Base-by-base conservation (phyloP, 2,329 filamentous ascomycete genomes). In the Uncinocarpus reesii region DNA sequence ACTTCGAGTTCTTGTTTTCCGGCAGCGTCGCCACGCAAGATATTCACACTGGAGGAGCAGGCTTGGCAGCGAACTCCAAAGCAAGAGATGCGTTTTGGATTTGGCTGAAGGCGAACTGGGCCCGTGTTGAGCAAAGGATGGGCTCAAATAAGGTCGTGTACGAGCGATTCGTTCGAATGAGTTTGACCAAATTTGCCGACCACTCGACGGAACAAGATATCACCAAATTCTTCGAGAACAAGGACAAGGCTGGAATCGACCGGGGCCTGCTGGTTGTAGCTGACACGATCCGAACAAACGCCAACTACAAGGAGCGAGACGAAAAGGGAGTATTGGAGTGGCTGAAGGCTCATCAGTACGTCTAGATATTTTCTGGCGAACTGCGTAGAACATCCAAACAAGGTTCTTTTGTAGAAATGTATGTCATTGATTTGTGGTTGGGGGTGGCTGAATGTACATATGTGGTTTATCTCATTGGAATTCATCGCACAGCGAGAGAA, bases 171-270 rank as follows among this genome's bases (percentile, higher is more conserved):
- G 71, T 98, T 58, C 81, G 85, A 57, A 73, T 84, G 56, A 81
- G 81, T 37, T 71, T 98, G 56, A 79, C 79, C 59, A 84, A 85
- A 62, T 96, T 93, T 63, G 79, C 85, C 2, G 81, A 87, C 57
- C 69, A 73, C 11, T 75, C 77, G 53, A 75, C 79, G 13, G 77
- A 86, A 53, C 74, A 80, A 55, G 87, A 95, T 47, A 92, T 98
- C 58, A 75, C 81, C 42, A 65, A 69, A 2, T 98, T 98, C 74
- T 98, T 96, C 73, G 75, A 78, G 58, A 77, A 78, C 59, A 94
- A 90, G 73, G 86, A 96, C 61, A 90, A 84, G 15, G 80, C 80
- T 59, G 84, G 81, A 42, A 96, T 89, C 66, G 85, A 93, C 64
- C 81, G 92, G 48, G 89, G 86, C 3, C 69, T 98, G 44, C 82